A percentile compares a stretch with the other conserved stretches of the same genome.
These are phyloP conservation scores for Gautieria morchelliformis DNA, from an alignment of 768 basidiomycete species.

Conservation along the genomic window DNA sequence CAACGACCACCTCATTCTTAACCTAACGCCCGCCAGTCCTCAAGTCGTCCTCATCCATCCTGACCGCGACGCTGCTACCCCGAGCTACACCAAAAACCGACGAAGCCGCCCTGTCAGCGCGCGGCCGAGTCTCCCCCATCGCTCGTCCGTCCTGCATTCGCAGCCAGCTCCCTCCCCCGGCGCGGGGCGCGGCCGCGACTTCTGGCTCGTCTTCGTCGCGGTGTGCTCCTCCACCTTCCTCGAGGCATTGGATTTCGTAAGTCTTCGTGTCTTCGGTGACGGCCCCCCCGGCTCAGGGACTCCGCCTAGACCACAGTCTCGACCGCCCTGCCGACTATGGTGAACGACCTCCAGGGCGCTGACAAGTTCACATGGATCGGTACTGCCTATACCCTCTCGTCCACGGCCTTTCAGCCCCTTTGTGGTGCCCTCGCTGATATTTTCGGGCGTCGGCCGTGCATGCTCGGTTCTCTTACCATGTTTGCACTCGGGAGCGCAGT, in stretches of 20 bases:
- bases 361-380: slow-evolving; percentile 16
- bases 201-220: slow-evolving; percentile 22
- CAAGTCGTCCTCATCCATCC: too few relatives aligned
- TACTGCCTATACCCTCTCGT: slow-evolving; percentile 11
- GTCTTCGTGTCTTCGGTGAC: not conserved
- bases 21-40: too few relatives aligned
- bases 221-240: slow-evolving; percentile 16
- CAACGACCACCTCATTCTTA: too few relatives aligned
- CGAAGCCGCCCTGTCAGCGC: not conserved
- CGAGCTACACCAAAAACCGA: too few relatives aligned
- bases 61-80: too few relatives aligned
- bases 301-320: slow-evolving; percentile 15
- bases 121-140: not conserved
- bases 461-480: slow-evolving; percentile 10
- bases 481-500: slow-evolving; percentile 21
- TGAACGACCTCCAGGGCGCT: slow-evolving; percentile 14
- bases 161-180: not conserved
- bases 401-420: slow-evolving; percentile 13
- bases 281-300: too few relatives aligned
- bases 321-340: slow-evolving; percentile 18
- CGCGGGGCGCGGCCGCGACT: slow-evolving; percentile 5
- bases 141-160: not conserved
- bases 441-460: slow-evolving; percentile 14
- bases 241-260: slow-evolving; percentile 18
- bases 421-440: slow-evolving; percentile 13